These are phyloP conservation scores for Hypoxylon sp. DNA, from an alignment of 2,329 filamentous ascomycete species.

Conservation along the genomic window DNA sequence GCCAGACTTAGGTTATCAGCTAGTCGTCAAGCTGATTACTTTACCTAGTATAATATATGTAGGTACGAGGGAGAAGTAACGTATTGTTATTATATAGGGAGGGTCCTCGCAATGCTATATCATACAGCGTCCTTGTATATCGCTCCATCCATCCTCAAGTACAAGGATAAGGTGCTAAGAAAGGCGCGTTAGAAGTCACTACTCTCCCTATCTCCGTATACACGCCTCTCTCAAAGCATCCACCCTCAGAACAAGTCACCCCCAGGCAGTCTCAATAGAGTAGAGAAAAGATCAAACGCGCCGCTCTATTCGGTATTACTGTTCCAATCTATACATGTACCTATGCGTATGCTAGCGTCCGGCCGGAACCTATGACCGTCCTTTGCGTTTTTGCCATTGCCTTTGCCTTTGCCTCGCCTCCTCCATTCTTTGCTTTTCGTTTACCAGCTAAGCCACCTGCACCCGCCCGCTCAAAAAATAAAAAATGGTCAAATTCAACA, in stretches of 20 bases:
- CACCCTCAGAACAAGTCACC: neutral
- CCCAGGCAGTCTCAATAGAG: neutral
- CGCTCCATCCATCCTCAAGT: too few species aligned
- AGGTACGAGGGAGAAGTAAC: too few species aligned
- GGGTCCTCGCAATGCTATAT: too few species aligned
- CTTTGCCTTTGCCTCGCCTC: neutral
- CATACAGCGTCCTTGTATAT: too few species aligned
- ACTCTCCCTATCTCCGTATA: too few species aligned
- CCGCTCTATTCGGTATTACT: slow-evolving; percentile 16
- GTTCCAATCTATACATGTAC: slow-evolving; percentile 18
- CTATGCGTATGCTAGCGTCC: slow-evolving; percentile 9
- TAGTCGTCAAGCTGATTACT: too few species aligned
- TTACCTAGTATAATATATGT: too few species aligned
- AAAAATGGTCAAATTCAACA: neutral
- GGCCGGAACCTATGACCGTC: neutral
- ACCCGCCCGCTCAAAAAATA: neutral
- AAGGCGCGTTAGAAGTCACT: too few species aligned
- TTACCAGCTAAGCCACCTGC: neutral
- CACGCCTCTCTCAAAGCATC: too few species aligned
- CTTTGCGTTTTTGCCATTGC: neutral
- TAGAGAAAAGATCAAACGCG: slow-evolving; percentile 1
- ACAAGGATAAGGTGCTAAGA: too few species aligned
- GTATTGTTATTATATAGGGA: too few species aligned
- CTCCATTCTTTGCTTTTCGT: neutral
- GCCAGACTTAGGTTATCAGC: too few species aligned